Base-by-base conservation (phyloP, 1,284 basidiomycete species). In the Phenoliferia sp. region DNA sequence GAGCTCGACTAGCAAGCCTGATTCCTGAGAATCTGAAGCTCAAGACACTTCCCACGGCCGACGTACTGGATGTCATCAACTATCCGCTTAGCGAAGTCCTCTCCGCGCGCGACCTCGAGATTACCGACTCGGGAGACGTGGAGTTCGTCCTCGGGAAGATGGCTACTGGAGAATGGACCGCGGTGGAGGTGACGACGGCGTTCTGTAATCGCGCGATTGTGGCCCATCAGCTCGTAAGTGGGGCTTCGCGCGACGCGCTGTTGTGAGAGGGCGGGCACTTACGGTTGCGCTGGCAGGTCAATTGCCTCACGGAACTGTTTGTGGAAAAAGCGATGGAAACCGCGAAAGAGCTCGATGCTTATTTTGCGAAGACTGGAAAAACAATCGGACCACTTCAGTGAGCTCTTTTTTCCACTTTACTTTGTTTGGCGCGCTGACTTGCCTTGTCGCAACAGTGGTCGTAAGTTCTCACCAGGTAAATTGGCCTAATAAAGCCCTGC, bases 241-340 rank as follows among this genome's bases (percentile, higher is more conserved):
- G 39, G 3, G 9, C 4, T 1, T 10, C 59, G 3, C 26, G 16
- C n/a, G 10, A 22, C 10, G 29, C 9, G n/a, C 29, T 34, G 28
- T 28, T n/a, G n/a, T n/a, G 39, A 44, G 12, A 22, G 12, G 39
- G 39, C 12, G 39, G 12, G 39, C 22, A 44, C 39, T 6, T 7
- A 22, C 16, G 10, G 10, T 16, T 59, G 4, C 34, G n/a, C n/a
- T 26, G 7, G 28, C 15, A 55, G 82, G 86, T 85, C 1, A 89
- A 89, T 69, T 89, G 87, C 75, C 77, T 90, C 57, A 88, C 87
- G 3, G 88, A 88, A 70, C 85, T 87, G 17, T 87, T 88, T 70
- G 80, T 86, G 55, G 85, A 86, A 0, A 82, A 83, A 31, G 88
- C 86, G 0, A 78, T 88, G 17, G 79, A 78, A 32, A 80, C 84